Percentiles rank a stretch among this genome's conserved stretches.
Evolutionary conservation across 2,329 filamentous ascomycete species (phyloP).

Genomic region (Penicillium sp.): DNA sequence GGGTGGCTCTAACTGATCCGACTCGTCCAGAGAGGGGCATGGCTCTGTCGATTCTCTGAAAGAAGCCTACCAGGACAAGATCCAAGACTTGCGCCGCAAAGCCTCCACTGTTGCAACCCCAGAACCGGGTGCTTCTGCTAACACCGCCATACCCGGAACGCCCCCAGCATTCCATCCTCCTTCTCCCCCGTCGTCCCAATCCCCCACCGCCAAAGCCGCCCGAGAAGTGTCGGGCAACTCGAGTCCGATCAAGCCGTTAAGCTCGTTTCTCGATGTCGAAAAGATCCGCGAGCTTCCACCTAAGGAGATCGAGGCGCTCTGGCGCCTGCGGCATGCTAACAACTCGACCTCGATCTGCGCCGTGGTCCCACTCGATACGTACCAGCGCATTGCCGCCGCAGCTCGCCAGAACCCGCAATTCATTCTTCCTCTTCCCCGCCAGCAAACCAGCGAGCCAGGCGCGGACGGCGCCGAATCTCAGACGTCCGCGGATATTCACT

Average conservation of each 20-base stretch:
- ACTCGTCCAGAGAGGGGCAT: constrained; percentile 58
- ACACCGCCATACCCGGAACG: constrained; percentile 35
- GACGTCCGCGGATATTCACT: constrained; percentile 77
- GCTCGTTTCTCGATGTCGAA: constrained; percentile 71
- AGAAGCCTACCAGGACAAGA: constrained; percentile 80
- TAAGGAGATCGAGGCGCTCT: constrained; percentile 81
- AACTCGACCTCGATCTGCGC: constrained; percentile 78
- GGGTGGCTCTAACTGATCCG: background rate
- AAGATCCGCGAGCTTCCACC: constrained; percentile 71
- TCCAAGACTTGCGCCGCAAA: constrained; percentile 66
- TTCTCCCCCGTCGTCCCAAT: constrained; percentile 35
- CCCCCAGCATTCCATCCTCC: constrained; percentile 38
- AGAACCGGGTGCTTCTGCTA: constrained; percentile 35
- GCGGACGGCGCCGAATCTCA: constrained; percentile 21
- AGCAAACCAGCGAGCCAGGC: constrained; percentile 23
- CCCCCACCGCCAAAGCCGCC: constrained; percentile 33
- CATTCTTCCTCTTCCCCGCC: constrained; percentile 73
- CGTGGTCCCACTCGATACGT: constrained; percentile 70
- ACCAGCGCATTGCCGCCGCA: constrained; percentile 65
- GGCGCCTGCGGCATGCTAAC: constrained; percentile 80
- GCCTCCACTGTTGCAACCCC: constrained; percentile 56
- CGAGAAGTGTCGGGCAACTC: constrained; percentile 49
- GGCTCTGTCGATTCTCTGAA: constrained; percentile 61
- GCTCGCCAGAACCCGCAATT: constrained; percentile 81
- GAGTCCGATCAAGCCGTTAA: constrained; percentile 61